phyloP scores from a whole-genome alignment of 1,284 basidiomycete species.

The Austropuccinia psidii region DNA sequence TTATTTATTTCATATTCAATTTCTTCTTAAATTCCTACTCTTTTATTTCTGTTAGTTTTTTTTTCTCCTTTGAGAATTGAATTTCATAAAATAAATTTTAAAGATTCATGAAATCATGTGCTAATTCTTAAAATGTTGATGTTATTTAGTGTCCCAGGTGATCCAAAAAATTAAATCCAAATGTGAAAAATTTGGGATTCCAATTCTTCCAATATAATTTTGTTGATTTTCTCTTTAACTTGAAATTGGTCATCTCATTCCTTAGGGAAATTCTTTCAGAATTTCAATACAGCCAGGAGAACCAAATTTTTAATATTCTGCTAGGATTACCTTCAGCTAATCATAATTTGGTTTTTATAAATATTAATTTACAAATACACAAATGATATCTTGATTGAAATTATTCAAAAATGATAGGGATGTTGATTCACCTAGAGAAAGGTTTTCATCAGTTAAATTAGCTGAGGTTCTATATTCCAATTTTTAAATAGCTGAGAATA shows the following conservation, averaged over 20 bases:
- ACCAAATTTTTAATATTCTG: background rate
- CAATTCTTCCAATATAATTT: background rate
- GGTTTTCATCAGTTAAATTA: background rate
- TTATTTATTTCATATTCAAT: background rate
- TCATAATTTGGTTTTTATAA: background rate
- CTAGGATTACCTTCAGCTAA: background rate
- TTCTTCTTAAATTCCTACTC: background rate
- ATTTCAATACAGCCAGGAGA: background rate
- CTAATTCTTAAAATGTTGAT: background rate
- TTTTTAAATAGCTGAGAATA: background rate
- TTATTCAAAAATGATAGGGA: background rate
- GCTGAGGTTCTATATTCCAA: background rate
- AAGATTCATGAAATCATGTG: background rate
- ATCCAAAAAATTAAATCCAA: conserved; percentile 1
- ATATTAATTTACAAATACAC: background rate
- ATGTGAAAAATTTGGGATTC: background rate
- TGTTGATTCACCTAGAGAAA: background rate
- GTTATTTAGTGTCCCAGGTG: background rate
- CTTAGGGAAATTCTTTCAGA: background rate
- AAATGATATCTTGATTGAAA: background rate
- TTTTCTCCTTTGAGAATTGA: too few relatives aligned
- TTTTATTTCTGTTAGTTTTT: too few relatives aligned
- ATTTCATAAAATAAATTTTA: too few relatives aligned
- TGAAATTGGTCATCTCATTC: background rate
- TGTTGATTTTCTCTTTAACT: background rate